These are phyloP conservation scores for Clarireedia hainanense DNA, from an alignment of 2,329 filamentous ascomycete species.

Conservation along the genomic window DNA sequence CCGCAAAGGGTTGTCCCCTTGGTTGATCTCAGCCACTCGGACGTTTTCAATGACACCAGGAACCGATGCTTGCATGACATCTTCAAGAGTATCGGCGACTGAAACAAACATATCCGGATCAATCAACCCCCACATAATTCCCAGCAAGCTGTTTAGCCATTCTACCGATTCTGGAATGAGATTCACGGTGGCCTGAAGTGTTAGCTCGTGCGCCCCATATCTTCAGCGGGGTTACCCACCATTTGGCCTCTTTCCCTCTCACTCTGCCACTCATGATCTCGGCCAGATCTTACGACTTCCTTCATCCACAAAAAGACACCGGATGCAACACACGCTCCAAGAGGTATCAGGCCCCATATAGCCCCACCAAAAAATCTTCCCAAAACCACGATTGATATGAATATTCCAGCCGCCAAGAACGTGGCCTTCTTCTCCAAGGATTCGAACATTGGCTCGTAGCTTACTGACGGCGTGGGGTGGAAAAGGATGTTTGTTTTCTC, in stretches of 20 bases:
- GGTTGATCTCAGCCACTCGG: slow-evolving; percentile 87
- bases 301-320: slow-evolving; percentile 87
- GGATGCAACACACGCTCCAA: slow-evolving; percentile 63
- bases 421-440: slow-evolving; percentile 68
- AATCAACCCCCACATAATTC: slow-evolving; percentile 80
- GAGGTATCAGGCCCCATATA: slow-evolving; percentile 66
- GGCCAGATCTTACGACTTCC: slow-evolving; percentile 72
- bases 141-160: slow-evolving; percentile 89
- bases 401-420: slow-evolving; percentile 60
- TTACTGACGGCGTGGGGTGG: slow-evolving; percentile 84
- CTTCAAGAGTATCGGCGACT: slow-evolving; percentile 86
- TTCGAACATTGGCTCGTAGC: slow-evolving; percentile 82
- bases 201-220: neutral
- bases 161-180: slow-evolving; percentile 87
- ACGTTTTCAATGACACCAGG: slow-evolving; percentile 90
- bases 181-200: slow-evolving; percentile 62
- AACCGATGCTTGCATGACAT: slow-evolving; percentile 94
- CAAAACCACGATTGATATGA: slow-evolving; percentile 65
- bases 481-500: slow-evolving; percentile 97
- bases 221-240: slow-evolving; percentile 32
- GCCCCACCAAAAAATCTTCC: slow-evolving; percentile 75
- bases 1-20: slow-evolving; percentile 83
- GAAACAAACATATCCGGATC: slow-evolving; percentile 91
- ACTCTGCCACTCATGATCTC: slow-evolving; percentile 79
- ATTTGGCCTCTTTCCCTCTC: slow-evolving; percentile 80